Conservation (phyloP, 805 yeast genomes). For the Ogataea kodamae region DNA sequence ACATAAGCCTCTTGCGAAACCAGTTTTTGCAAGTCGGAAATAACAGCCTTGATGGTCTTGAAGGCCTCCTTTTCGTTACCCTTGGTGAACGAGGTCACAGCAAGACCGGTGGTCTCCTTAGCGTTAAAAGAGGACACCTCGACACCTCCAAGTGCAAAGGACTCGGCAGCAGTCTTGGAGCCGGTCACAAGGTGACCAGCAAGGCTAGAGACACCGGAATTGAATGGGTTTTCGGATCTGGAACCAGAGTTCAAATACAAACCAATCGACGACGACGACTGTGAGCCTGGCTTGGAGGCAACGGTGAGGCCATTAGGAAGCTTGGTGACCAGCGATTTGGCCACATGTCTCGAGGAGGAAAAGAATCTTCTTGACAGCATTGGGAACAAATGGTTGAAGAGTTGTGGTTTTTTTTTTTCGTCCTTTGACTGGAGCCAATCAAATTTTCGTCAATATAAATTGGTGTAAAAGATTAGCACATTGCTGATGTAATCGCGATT, state of each 20-base stretch:
- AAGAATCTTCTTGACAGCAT: constrained; percentile 53
- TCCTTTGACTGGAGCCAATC: constrained; percentile 9
- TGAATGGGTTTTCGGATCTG: constrained; percentile 73
- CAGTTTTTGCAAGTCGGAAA: constrained; percentile 35
- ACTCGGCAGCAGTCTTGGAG: constrained; percentile 31
- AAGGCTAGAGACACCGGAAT: constrained; percentile 75
- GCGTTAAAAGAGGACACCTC: constrained; percentile 49
- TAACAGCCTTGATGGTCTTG: constrained; percentile 44
- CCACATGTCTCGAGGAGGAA: constrained; percentile 46
- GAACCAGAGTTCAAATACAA: constrained; percentile 75
- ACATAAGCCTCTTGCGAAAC: constrained; percentile 43
- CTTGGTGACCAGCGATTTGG: constrained; percentile 67
- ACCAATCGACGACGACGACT: constrained; percentile 61
- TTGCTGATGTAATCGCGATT: too few relatives aligned
- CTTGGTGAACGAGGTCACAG: constrained; percentile 57
- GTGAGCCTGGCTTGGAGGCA: constrained; percentile 64
- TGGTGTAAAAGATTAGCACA: too few relatives aligned
- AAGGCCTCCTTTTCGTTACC: constrained; percentile 52
- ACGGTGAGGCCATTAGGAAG: constrained; percentile 71
- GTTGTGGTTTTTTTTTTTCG: constrained; percentile 9
- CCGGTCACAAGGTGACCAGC: constrained; percentile 48
- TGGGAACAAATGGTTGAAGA: constrained; percentile 8
- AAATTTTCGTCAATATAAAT: constrained; percentile 11
- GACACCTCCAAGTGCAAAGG: constrained; percentile 49
- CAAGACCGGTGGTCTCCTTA: constrained; percentile 65